A percentile compares a stretch with the other conserved stretches of the same genome.
Evolutionary conservation across 73 alveolate species (phyloP).

Genomic region (Tetrahymena borealis): DNA sequence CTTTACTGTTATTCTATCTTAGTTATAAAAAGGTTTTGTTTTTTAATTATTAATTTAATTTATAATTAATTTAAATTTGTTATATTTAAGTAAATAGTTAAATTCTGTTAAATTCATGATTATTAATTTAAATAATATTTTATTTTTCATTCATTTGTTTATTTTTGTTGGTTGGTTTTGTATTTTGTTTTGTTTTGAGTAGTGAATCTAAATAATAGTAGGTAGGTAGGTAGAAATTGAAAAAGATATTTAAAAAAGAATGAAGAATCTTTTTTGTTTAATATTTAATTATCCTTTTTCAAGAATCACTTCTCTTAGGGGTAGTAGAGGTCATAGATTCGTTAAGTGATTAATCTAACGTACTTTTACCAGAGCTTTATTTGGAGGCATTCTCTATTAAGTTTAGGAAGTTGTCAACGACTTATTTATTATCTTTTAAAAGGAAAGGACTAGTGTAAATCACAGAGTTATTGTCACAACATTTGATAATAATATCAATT

Average conservation of each 20-base stretch:
- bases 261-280: background rate
- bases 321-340: background rate
- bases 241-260: background rate
- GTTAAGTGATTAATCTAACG: background rate
- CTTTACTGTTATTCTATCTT: too few species aligned
- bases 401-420: background rate
- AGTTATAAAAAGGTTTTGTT: too few species aligned
- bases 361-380: background rate
- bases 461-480: background rate
- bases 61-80: too few species aligned
- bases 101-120: too few species aligned
- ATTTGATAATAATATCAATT: background rate
- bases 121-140: too few species aligned
- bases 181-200: too few species aligned
- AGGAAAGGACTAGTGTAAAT: background rate
- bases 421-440: background rate
- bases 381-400: background rate
- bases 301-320: background rate
- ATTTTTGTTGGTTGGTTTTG: too few species aligned
- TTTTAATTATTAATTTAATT: too few species aligned
- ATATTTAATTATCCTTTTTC: background rate
- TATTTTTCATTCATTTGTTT: too few species aligned
- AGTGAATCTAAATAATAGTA: too few species aligned
- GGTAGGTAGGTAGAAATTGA: too few species aligned
- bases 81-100: too few species aligned